phyloP scores from a whole-genome alignment of 352 stramenopile genomes.

The Globisporangium mamillatum region DNA sequence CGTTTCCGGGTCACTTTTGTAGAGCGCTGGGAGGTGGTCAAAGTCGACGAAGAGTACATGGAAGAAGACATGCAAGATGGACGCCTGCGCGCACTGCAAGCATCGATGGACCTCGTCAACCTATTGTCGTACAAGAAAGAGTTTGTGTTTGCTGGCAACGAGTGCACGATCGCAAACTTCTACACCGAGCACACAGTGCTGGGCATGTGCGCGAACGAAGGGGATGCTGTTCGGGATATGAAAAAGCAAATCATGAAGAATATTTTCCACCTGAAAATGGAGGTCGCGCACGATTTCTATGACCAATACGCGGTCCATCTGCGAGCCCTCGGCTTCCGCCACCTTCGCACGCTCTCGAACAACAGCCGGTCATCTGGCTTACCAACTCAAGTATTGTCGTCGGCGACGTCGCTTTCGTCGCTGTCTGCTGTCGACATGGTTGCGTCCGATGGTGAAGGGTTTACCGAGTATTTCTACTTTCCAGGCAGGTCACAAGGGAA shows the following conservation, averaged over 20 bases:
- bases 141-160: conserved; percentile 77
- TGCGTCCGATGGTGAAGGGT: conserved; percentile 39
- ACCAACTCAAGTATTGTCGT: neutral
- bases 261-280: conserved; percentile 60
- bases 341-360: conserved; percentile 41
- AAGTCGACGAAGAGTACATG: conserved; percentile 45
- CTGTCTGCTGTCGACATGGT: conserved; percentile 31
- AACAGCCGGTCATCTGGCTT: conserved; percentile 15
- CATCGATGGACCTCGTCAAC: conserved; percentile 83
- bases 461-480: conserved; percentile 72
- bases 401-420: conserved; percentile 17
- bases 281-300: conserved; percentile 71
- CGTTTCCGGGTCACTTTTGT: conserved; percentile 78
- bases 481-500: conserved; percentile 27
- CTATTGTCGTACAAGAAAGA: conserved; percentile 85
- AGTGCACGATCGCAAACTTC: conserved; percentile 67
- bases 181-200: conserved; percentile 76
- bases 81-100: conserved; percentile 47
- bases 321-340: conserved; percentile 60
- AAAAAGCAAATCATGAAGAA: conserved; percentile 76
- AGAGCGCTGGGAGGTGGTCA: conserved; percentile 66
- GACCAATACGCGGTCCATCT: conserved; percentile 64
- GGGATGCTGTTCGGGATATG: conserved; percentile 55
- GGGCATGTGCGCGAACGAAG: conserved; percentile 61
- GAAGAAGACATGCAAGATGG: conserved; percentile 45